Evolutionary conservation across 1,139 yeast species (phyloP), one percentile per base, ranked within the genome.

Genomic region (Pichia sp.): DNA sequence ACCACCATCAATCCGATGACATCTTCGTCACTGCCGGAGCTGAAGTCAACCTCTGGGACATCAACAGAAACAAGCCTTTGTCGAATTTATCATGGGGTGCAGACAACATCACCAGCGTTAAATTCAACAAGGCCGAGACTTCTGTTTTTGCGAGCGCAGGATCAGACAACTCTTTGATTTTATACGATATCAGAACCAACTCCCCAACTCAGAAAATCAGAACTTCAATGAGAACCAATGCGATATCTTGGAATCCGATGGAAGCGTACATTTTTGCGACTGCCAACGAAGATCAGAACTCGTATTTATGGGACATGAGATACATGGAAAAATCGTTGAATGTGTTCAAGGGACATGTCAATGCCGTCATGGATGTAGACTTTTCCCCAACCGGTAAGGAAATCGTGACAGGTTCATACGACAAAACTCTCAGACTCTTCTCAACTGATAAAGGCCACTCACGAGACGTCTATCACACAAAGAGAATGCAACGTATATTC

Each of bases 361-460:
- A 96, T 43, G 97, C 98, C 0, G 95, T 95, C 7, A 81, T 92
- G 84, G 96, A 90, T 67, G 83, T 93, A 45, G 99, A 95, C 70
- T 93, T 89, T 67, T 83, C 96, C 12, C 99, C 99, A 45, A 92
- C 99, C 1, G 99, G 99, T 62, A 92, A 90, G 68, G 98, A 93
- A 71, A 73, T 95, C 44, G 98, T 92, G 9, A 87, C 97, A 2
- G 98, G 97, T 29, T 88, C 97, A 1, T 95, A 93, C 68, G 99
- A 95, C 71, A 87, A 91, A 67, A 90, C 98, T 1, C 80, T 95
- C 46, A 79, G 99, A 62, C 84, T 95, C 36, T 95, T 75, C 73
- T 81, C 83, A 53, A 55, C 63, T 41, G 55, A 67, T 54, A 89
- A 87, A 60, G 99, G 99, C 30, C 98, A 92, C 70, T 88, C 96